Conservation (phyloP, 2,329 filamentous ascomycete species). For the Sarocladium strictum region DNA sequence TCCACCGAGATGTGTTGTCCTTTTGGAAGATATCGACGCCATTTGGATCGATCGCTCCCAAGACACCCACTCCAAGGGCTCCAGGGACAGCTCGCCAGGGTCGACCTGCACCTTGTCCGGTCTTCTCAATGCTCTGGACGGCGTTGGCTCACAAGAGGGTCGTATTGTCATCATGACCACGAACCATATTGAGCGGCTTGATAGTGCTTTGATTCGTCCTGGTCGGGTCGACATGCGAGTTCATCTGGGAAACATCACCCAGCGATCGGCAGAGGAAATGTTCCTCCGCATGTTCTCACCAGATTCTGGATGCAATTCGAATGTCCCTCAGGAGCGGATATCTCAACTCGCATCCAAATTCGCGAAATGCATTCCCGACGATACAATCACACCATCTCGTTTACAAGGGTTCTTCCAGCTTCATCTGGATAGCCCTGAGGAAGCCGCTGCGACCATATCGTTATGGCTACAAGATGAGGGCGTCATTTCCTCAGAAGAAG, state of each 20-base stretch:
- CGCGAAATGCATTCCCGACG: conserved; percentile 41
- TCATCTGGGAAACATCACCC: conserved; percentile 44
- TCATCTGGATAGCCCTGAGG: conserved; percentile 32
- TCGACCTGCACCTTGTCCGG: conserved; percentile 51
- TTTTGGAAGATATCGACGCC: conserved; percentile 50
- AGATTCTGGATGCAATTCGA: conserved; percentile 21
- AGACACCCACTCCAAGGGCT: conserved; percentile 12
- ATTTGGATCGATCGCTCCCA: conserved; percentile 24
- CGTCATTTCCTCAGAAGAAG: background rate
- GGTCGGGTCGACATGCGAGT: conserved; percentile 63
- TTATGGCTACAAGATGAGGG: conserved; percentile 31
- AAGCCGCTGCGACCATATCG: conserved; percentile 27
- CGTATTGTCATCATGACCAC: conserved; percentile 70
- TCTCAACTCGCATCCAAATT: conserved; percentile 47
- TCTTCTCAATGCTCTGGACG: conserved; percentile 64
- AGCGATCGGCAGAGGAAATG: conserved; percentile 37
- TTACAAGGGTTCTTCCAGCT: conserved; percentile 43
- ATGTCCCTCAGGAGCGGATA: conserved; percentile 21
- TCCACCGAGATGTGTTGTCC: conserved; percentile 45
- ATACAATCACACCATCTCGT: conserved; percentile 41
- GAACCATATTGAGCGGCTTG: conserved; percentile 59
- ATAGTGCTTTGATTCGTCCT: conserved; percentile 58
- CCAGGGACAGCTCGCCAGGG: conserved; percentile 14
- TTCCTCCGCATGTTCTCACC: conserved; percentile 40
- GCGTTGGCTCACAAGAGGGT: conserved; percentile 63